Conservation (phyloP, 768 basidiomycete species). For the Lyophyllum decastes region DNA sequence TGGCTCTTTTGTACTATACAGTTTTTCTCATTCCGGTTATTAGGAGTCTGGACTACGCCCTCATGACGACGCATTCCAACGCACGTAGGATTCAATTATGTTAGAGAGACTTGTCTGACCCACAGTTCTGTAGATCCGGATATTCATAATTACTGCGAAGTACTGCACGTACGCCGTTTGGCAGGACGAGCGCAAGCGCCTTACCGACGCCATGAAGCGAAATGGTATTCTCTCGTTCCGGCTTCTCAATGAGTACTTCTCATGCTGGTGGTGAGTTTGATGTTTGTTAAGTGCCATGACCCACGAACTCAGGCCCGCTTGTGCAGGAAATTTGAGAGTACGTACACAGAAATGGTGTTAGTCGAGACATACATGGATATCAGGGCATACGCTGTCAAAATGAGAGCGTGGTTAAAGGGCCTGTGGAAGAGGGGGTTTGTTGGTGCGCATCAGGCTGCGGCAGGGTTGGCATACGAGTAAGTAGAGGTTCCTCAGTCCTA, state of each 20-base stretch:
- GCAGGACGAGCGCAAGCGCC: conserved; percentile 60
- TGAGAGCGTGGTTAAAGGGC: conserved; percentile 65
- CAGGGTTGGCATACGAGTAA: conserved; percentile 51
- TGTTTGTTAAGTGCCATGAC: background rate
- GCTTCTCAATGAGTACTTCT: conserved; percentile 50
- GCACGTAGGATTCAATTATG: conserved; percentile 33
- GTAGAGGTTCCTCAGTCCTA: background rate
- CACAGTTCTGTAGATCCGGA: conserved; percentile 54
- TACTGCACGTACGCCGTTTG: conserved; percentile 84
- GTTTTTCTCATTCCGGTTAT: conserved; percentile 7
- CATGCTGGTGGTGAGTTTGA: conserved; percentile 67
- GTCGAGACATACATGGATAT: conserved; percentile 67
- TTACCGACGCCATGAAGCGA: conserved; percentile 47
- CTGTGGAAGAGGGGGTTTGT: conserved; percentile 57
- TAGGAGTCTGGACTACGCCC: conserved; percentile 79
- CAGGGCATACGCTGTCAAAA: conserved; percentile 55
- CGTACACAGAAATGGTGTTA: conserved; percentile 50
- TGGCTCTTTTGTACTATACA: background rate
- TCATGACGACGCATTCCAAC: conserved; percentile 86
- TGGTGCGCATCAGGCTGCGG: conserved; percentile 72
- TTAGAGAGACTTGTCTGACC: background rate
- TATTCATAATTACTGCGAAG: conserved; percentile 90
- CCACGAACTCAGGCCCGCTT: background rate
- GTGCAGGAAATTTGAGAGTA: conserved; percentile 59
- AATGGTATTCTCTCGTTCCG: conserved; percentile 52